Percentiles rank a stretch among this genome's conserved stretches.
phyloP scores from a whole-genome alignment of 345 rosid genomes.

The Garcia nutans region DNA sequence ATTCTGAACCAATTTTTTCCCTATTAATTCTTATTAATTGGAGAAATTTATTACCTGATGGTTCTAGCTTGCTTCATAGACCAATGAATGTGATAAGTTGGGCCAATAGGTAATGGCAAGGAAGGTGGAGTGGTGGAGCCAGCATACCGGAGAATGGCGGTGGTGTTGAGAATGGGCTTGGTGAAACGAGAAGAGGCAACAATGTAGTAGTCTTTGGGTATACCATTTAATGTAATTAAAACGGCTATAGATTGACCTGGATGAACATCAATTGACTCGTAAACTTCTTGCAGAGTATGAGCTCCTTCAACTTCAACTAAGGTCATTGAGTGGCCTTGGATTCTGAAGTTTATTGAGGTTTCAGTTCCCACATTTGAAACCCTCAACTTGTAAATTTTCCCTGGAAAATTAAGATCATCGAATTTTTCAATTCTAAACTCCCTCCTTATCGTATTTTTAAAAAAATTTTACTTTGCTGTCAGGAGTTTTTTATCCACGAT shows the following conservation, averaged over 20 bases:
- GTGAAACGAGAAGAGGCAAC: conserved; percentile 84
- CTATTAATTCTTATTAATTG: too few species aligned
- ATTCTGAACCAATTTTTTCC: too few species aligned
- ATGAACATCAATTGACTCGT: conserved; percentile 73
- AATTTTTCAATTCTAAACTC: not conserved
- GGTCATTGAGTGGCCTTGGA: conserved; percentile 67
- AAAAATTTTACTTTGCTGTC: too few species aligned
- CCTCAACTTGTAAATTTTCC: conserved; percentile 67
- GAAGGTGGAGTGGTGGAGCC: conserved; percentile 56
- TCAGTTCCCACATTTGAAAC: conserved; percentile 72
- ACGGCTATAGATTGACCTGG: conserved; percentile 70
- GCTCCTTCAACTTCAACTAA: conserved; percentile 91
- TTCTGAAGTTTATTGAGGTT: conserved; percentile 73
- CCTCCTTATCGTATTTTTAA: too few species aligned
- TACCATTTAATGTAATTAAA: conserved; percentile 44
- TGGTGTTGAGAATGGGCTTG: conserved; percentile 44
- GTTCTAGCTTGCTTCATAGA: conserved; percentile 92
- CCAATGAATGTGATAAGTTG: conserved; percentile 72
- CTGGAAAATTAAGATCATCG: conserved; percentile 30
- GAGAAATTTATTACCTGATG: conserved; percentile 4
- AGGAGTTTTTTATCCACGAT: too few species aligned
- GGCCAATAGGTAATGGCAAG: conserved; percentile 58
- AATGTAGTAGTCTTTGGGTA: conserved; percentile 55
- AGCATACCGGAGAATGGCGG: conserved; percentile 67
- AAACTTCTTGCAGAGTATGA: conserved; percentile 64